Evolutionary conservation across 495 filamentous ascomycete genomes (phyloP).

Genomic region (Cercophora samala): DNA sequence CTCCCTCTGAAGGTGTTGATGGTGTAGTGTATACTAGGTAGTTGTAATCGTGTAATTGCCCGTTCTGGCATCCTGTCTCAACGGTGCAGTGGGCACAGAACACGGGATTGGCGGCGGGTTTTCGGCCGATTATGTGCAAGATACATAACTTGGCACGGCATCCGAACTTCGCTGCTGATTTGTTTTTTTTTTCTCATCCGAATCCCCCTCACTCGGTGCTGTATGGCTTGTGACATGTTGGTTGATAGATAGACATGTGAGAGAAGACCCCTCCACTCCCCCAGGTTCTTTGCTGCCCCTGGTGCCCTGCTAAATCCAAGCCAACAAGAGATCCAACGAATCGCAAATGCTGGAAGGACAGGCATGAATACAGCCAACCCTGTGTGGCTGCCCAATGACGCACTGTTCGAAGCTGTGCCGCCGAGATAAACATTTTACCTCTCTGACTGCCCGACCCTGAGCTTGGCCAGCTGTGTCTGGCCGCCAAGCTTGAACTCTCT

Average conservation of each 20-base stretch:
- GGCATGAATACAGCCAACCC: slow-evolving; percentile 8
- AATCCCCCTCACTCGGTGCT: neutral
- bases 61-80: slow-evolving; percentile 6
- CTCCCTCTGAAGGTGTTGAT: neutral
- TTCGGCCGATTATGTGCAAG: slow-evolving; percentile 7
- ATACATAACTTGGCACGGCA: neutral
- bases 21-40: neutral
- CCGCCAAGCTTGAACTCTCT: neutral
- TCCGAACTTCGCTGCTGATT: neutral
- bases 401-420: slow-evolving; percentile 4
- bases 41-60: slow-evolving; percentile 7
- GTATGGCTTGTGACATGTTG: neutral
- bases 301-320: neutral
- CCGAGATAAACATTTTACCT: no score
- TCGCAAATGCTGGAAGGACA: neutral
- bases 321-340: slow-evolving; percentile 5
- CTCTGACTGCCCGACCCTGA: neutral
- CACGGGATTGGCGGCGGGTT: slow-evolving; percentile 4
- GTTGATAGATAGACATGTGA: neutral
- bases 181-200: neutral
- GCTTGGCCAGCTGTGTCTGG: neutral
- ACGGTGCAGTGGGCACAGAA: neutral
- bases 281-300: no score
- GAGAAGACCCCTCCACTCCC: neutral
- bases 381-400: slow-evolving; percentile 14